phyloP scores from a whole-genome alignment of 345 rosid species.

The Toxicodendron radicans region DNA sequence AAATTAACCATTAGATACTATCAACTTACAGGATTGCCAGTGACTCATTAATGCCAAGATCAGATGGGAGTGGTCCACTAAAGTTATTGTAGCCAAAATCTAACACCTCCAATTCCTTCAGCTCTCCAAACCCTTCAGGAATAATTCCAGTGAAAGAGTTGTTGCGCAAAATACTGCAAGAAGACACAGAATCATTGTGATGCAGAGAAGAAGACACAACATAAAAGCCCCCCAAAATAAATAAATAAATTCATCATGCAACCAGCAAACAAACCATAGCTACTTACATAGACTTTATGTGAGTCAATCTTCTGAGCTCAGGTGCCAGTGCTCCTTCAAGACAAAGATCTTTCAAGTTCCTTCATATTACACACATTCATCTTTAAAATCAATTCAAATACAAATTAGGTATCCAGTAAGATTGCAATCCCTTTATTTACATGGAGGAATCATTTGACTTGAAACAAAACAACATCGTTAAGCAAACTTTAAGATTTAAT shows the following conservation, averaged over 20 bases:
- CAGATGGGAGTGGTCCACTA: constrained; percentile 50
- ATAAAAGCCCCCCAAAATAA: background rate
- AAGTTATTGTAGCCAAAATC: constrained; percentile 71
- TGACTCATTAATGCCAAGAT: constrained; percentile 49
- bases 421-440: background rate
- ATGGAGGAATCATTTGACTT: background rate
- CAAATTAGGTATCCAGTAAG: too few relatives aligned
- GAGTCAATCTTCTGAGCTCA: constrained; percentile 49
- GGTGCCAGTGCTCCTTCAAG: constrained; percentile 62
- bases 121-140: constrained; percentile 52
- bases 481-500: background rate
- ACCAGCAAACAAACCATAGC: constrained; percentile 12
- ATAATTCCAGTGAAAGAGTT: constrained; percentile 56
- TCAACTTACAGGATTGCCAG: constrained; percentile 50
- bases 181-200: background rate
- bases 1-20: background rate
- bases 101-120: constrained; percentile 60
- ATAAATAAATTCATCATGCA: background rate
- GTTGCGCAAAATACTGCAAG: constrained; percentile 58
- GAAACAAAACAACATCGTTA: background rate
- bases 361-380: constrained; percentile 25
- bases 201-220: background rate
- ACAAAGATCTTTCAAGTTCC: constrained; percentile 66
- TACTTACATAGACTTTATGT: constrained; percentile 62
- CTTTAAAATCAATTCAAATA: constrained; percentile 12